A percentile compares a stretch with the other conserved stretches of the same genome.
Conservation (phyloP, 495 filamentous ascomycete species). For the Neurospora terricola region DNA sequence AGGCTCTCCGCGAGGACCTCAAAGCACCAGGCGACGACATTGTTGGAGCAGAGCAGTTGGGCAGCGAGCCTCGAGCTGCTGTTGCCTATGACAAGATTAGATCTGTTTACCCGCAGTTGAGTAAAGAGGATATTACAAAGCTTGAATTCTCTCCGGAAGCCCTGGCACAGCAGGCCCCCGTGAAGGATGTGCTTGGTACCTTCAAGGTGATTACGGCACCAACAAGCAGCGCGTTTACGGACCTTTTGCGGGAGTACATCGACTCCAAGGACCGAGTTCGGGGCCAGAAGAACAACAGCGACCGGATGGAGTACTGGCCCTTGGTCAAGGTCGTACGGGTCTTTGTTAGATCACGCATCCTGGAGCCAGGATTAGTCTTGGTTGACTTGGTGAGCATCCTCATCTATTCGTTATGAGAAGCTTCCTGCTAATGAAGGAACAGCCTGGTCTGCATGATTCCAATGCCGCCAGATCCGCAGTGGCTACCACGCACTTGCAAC, state of each 20-base stretch:
- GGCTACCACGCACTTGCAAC: conserved; percentile 52
- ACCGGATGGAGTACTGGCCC: conserved; percentile 51
- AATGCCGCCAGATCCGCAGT: conserved; percentile 55
- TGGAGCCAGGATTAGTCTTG: conserved; percentile 53
- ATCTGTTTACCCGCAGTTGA: conserved; percentile 51
- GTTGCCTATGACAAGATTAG: conserved; percentile 56
- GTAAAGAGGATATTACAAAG: conserved; percentile 35
- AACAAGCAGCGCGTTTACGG: conserved; percentile 16
- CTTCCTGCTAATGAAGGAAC: background rate
- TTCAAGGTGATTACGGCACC: conserved; percentile 30
- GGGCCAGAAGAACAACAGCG: conserved; percentile 6
- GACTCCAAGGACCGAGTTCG: conserved; percentile 24
- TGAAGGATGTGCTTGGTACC: conserved; percentile 39
- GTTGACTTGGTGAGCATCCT: conserved; percentile 47
- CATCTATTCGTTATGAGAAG: background rate
- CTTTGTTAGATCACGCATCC: conserved; percentile 43
- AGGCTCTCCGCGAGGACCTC: conserved; percentile 40
- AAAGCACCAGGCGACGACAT: conserved; percentile 20
- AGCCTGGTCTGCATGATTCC: conserved; percentile 53
- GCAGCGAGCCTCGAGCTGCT: conserved; percentile 41
- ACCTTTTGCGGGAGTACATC: conserved; percentile 17
- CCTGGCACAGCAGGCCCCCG: conserved; percentile 28
- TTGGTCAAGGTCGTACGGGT: conserved; percentile 55
- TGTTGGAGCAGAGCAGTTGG: conserved; percentile 27
- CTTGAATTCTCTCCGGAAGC: conserved; percentile 20